These are phyloP conservation scores for Colletotrichum brevisporum DNA, from an alignment of 2,329 filamentous ascomycete genomes.

Conservation along the genomic window DNA sequence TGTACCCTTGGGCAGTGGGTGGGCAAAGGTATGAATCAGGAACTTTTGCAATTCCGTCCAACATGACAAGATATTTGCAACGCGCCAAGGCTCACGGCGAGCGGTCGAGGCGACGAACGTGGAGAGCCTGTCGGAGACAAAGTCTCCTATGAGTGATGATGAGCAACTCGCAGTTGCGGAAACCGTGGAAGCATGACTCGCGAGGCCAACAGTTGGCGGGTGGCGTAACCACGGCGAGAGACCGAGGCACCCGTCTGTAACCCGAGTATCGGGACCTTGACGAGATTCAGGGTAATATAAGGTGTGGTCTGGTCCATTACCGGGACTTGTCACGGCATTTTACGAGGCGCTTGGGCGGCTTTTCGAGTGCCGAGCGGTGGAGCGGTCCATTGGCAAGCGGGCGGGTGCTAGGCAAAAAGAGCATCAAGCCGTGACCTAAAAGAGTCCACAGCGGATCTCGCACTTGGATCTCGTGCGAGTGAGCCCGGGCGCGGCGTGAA, in stretches of 20 bases:
- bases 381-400: conserved; percentile 30
- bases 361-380: conserved; percentile 39
- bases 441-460: conserved; percentile 38
- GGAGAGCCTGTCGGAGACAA: conserved; percentile 14
- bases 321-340: conserved; percentile 40
- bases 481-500: conserved; percentile 32
- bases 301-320: conserved; percentile 39
- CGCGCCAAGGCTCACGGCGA: conserved; percentile 26
- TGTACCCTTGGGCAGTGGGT: conserved; percentile 18
- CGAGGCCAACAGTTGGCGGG: conserved; percentile 13
- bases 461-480: conserved; percentile 38
- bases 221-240: conserved; percentile 28
- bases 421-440: conserved; percentile 31
- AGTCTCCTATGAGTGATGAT: conserved; percentile 26
- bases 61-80: conserved; percentile 29
- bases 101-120: conserved; percentile 11
- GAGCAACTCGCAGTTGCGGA: conserved; percentile 14
- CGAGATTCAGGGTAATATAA: conserved; percentile 40
- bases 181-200: conserved; percentile 33
- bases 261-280: conserved; percentile 31
- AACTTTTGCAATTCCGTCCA: conserved; percentile 31
- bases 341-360: conserved; percentile 39
- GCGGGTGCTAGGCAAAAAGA: conserved; percentile 38
- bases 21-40: conserved; percentile 33
- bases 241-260: conserved; percentile 27